Conservation (phyloP, 495 filamentous ascomycete genomes). For the Annulohypoxylon maeteangense region DNA sequence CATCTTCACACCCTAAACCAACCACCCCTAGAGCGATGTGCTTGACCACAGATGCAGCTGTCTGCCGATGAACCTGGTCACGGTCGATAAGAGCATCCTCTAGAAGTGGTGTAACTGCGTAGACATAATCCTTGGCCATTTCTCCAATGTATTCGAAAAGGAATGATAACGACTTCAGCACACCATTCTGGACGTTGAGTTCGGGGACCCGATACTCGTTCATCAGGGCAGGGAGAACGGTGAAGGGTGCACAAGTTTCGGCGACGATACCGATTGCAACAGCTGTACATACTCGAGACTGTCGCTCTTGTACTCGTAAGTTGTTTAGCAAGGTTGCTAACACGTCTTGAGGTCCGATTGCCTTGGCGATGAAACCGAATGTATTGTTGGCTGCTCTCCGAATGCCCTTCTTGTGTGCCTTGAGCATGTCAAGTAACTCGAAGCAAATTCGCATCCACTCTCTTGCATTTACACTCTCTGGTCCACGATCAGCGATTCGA, state of each 20-base stretch:
- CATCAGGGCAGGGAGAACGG: constrained; percentile 98
- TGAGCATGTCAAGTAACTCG: constrained; percentile 98
- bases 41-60: constrained; percentile 94
- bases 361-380: constrained; percentile 99
- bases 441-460: constrained; percentile 99
- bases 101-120: constrained; percentile 95
- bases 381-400: constrained; percentile 99
- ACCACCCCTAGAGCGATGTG: constrained; percentile 96
- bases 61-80: constrained; percentile 98
- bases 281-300: constrained; percentile 97
- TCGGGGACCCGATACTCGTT: constrained; percentile 99
- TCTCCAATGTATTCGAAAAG: constrained; percentile 99
- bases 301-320: constrained; percentile 94
- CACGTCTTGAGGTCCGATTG: constrained; percentile 98
- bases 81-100: constrained; percentile 98
- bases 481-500: constrained; percentile 96
- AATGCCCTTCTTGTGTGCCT: constrained; percentile 99
- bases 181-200: constrained; percentile 98
- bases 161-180: constrained; percentile 96
- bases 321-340: constrained; percentile 96
- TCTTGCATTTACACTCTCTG: constrained; percentile 93
- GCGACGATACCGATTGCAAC: constrained; percentile 99
- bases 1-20: constrained; percentile 97
- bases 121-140: constrained; percentile 99
- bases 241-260: constrained; percentile 99